Evolutionary conservation across 768 basidiomycete genomes (phyloP).

Genomic region (Rhodotorula babjevae): DNA sequence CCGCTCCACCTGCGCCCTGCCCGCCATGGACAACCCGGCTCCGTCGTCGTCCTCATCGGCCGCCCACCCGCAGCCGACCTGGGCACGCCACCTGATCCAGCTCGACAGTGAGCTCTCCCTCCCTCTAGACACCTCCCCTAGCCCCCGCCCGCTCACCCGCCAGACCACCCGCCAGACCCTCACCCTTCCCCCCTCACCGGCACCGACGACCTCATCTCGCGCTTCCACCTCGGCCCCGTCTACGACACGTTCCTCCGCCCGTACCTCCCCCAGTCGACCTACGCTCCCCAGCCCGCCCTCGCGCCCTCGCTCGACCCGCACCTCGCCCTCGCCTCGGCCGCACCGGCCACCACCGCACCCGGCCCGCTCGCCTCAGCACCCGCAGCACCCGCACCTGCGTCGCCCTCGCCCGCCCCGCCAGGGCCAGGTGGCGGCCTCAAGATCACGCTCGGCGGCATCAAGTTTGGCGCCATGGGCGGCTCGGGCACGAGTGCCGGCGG

Average conservation of each 20-base stretch:
- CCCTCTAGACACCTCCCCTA: not conserved
- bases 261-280: constrained; percentile 23
- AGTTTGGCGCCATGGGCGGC: not conserved
- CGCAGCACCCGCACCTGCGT: not conserved
- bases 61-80: not conserved
- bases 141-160: not conserved
- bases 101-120: constrained; percentile 6
- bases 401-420: not conserved
- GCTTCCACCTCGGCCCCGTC: constrained; percentile 23
- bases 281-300: not conserved
- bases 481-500: not conserved
- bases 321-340: not conserved
- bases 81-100: not conserved
- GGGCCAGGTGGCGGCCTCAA: constrained; percentile 6
- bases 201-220: constrained; percentile 36
- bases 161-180: constrained; percentile 2
- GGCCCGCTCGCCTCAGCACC: not conserved
- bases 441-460: constrained; percentile 32
- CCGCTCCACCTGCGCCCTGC: too few species aligned
- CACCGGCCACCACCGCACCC: too few species aligned
- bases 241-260: constrained; percentile 41
- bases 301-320: not conserved
- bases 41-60: not conserved
- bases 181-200: constrained; percentile 28
- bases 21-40: too few species aligned